Base-by-base conservation (phyloP, 1,284 basidiomycete genomes). In the Ganoderma leucocontextum region DNA sequence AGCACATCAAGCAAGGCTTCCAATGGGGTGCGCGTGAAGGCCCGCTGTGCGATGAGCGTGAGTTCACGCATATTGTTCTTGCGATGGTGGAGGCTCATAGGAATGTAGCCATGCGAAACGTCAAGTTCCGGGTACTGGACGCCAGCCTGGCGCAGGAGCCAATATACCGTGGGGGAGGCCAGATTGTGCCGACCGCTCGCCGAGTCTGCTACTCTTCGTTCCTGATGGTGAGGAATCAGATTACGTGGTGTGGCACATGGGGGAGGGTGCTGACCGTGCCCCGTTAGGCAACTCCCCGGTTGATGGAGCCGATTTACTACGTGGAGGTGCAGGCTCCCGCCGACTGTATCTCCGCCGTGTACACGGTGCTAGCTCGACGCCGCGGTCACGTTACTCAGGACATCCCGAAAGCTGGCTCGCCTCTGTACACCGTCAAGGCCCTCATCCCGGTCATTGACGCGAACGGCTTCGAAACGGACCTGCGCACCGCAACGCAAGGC, bases 191-290 rank as follows among this genome's bases (percentile, higher is more conserved):
- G 41, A 99, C 97, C 12, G 95, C 96, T 7, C 91, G 98, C 71
- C 91, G 98, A 58, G 98, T 98, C 62, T 98, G 97, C 83, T 99
- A 99, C 79, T 98, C 97, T n/a, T 97, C 96, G 17, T 97, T 99
- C 87, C 84, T 99, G 70, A 96, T 99, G 90, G 95, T 95, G 77
- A 80, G 83, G 47, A 25, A 12, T 49, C 12, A 77, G 29, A 15
- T 58, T 39, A 60, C 38, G 58, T 41, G 22, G 58, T 38, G 22
- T 41, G 25, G 22, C 38, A 39, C 13, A 41, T 65, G 61, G 61
- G 47, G 49, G 25, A n/a, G 5, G 60, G n/a, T 38, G 35, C 65
- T 62, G 44, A 62, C 19, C 47, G 49, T 19, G 17, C 22, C 49
- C 33, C 13, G 60, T 75, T 64, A 96, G 94, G 95, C 95, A 35